Evolutionary conservation across 148 eudicot genomes (phyloP), one percentile per base, ranked within the genome.

Genomic region (Diospyros lotus): DNA sequence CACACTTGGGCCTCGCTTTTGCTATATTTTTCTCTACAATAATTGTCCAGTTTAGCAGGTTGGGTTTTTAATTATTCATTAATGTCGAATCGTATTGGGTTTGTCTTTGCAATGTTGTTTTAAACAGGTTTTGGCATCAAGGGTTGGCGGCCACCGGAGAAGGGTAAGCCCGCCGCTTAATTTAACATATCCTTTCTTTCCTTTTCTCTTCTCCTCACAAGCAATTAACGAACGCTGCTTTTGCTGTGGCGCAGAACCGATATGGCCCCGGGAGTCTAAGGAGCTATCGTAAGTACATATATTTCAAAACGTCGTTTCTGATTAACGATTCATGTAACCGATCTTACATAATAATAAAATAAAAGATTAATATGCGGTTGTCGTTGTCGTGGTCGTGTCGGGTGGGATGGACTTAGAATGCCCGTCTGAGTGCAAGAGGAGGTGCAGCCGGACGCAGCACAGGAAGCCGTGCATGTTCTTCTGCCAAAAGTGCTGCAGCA

Each of bases 401-500:
- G 28, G 28, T 28, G 28, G 28, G 28, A 28, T 28, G 28, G 14
- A 9, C 12, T 2, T 62, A 70, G 73, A 70, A 55, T 70, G 73
- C 73, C 61, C 45, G 12, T 6, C 44, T 7, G 17, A 54, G 40
- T 70, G 73, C 44, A 41, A 55, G 40, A 54, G 62, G 73, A 53
- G 73, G 48, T 70, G 73, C 39, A 15, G 73, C 18, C 39, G 13
- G 48, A 70, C 73, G 38, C 73, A 55, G 17, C 42, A 38, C 73
- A 15, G 2, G 14, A 55, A 10, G 11, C 12, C 59, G 3, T 55
- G 59, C 59, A 55, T 55, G 59, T 55, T 55, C 0, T 55, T 55
- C 50, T 50, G 39, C 71, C 53, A 44, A 55, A 50, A 70, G 73
- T 70, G 73, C 73, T 70, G 73, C 50, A 41, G 9, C 45, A 70